Percentiles rank a stretch among this genome's conserved stretches.
Evolutionary conservation across 352 stramenopile species (phyloP).

Genomic region (Phytopythium chamaehyphon): DNA sequence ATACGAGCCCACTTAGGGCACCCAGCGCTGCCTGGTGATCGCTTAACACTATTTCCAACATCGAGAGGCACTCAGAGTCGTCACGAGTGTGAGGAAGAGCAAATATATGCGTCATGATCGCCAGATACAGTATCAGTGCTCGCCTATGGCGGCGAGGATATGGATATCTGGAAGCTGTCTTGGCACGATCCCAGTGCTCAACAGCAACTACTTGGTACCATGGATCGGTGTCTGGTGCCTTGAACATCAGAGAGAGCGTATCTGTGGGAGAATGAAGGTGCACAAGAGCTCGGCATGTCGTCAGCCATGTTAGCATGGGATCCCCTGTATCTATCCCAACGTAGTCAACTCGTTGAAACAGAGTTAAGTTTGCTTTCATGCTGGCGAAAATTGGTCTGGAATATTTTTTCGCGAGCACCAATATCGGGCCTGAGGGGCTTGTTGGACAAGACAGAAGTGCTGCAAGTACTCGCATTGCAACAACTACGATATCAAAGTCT

Average conservation of each 20-base stretch:
- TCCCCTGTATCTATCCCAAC: not conserved
- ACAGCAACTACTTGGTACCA: constrained; percentile 17
- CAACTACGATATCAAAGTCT: constrained; percentile 9
- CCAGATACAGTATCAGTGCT: constrained; percentile 4
- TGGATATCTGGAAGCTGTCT: not conserved
- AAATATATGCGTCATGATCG: constrained; percentile 14
- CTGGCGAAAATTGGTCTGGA: constrained; percentile 9
- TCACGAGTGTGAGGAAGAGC: constrained; percentile 10
- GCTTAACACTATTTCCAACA: constrained; percentile 9
- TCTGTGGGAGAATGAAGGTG: constrained; percentile 5
- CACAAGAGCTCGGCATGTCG: constrained; percentile 6
- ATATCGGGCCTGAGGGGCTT: not conserved
- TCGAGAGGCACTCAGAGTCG: constrained; percentile 11
- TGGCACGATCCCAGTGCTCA: constrained; percentile 10
- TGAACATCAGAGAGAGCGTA: not conserved
- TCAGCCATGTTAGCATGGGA: constrained; percentile 16
- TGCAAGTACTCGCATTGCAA: constrained; percentile 7
- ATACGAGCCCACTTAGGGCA: not conserved
- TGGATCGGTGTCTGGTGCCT: not conserved
- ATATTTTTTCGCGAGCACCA: constrained; percentile 11
- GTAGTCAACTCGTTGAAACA: constrained; percentile 6
- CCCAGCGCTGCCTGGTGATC: not conserved
- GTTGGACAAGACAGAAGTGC: not conserved
- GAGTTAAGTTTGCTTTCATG: constrained; percentile 11
- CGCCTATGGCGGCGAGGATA: constrained; percentile 8